Evolutionary conservation across 169 alveolate genomes (phyloP), one percentile per base, ranked within the genome.

Genomic region (Plasmodium sp.): DNA sequence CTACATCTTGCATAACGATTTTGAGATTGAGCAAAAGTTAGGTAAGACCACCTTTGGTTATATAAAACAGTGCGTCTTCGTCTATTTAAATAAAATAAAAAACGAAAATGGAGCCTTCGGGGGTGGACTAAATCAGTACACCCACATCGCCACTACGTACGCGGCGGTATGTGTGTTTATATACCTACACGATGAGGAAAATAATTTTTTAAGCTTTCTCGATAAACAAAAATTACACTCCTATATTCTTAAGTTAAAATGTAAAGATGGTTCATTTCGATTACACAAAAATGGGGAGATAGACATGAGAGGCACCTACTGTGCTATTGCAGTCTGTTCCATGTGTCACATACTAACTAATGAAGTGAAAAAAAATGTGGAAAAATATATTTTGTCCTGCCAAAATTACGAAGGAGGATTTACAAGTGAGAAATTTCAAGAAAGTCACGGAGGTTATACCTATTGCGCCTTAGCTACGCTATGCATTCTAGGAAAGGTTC

Each of bases 341-440:
- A 94, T 99, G 92, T 92, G 97, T 39, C 98, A 97, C 45, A 92
- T 98, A n/a, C 84, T 98, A 81, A 98, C 98, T 41, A 97, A 97
- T 18, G 97, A 97, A 48, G 93, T 99, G 18, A 95, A 97, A 36
- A 97, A 96, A 67, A 98, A 98, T 45, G 97, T 98, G 34, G 99
- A 97, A 33, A 98, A 98, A 54, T 96, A 97, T 94, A 97, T 99
- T 36, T 94, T 97, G 7, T 91, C 97, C 9, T 98, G 99, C 92
- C 98, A 98, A 83, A 98, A 99, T 48, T 99, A 98, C 93, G 99
- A 99, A 94, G 99, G 99, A 34, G 99, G 99, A 10, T 97, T 98
- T 67, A 97, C 99, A 4, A 99, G 99, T 31, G 99, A 97, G 75
- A 99, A 99, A 10, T 96, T 73, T 92, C 98, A 98, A 71, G 99